These are phyloP conservation scores for Candida qinlingensis DNA, from an alignment of 805 yeast species.

Conservation along the genomic window DNA sequence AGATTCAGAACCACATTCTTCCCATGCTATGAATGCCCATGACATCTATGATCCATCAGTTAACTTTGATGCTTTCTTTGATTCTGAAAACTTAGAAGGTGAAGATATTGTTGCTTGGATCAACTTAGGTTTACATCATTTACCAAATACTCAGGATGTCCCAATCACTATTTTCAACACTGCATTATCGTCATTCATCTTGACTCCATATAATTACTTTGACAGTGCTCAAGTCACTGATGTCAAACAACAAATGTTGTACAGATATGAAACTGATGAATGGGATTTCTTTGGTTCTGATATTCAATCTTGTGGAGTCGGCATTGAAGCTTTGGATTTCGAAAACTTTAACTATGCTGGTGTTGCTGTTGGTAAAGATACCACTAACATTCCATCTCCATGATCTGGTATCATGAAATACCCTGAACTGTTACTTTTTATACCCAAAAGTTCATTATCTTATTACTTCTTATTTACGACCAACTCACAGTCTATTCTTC, in stretches of 20 bases:
- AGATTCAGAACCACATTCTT: conserved; percentile 23
- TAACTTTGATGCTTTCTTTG: conserved; percentile 20
- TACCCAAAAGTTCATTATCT: too few species aligned
- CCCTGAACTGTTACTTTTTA: too few species aligned
- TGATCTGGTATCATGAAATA: background rate
- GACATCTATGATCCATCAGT: conserved; percentile 22
- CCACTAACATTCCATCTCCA: conserved; percentile 23
- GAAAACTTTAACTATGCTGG: conserved; percentile 21
- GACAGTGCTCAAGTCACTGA: conserved; percentile 22
- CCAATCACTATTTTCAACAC: conserved; percentile 26
- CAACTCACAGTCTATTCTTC: too few species aligned
- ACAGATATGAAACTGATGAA: conserved; percentile 15
- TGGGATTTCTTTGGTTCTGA: conserved; percentile 25
- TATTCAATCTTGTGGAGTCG: conserved; percentile 13
- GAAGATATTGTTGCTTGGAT: conserved; percentile 28
- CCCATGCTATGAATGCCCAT: conserved; percentile 20
- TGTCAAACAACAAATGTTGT: conserved; percentile 20
- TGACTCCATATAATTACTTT: conserved; percentile 28
- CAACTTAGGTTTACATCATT: conserved; percentile 25
- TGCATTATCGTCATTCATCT: conserved; percentile 20
- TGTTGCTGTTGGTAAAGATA: conserved; percentile 16
- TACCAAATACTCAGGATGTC: conserved; percentile 27
- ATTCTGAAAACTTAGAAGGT: conserved; percentile 23
- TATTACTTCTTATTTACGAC: too few species aligned
- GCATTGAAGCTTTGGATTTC: conserved; percentile 14